A percentile compares a stretch with the other conserved stretches of the same genome.
Evolutionary conservation across 148 eudicot genomes (phyloP).

Genomic region (Pharnaceum exiguum): DNA sequence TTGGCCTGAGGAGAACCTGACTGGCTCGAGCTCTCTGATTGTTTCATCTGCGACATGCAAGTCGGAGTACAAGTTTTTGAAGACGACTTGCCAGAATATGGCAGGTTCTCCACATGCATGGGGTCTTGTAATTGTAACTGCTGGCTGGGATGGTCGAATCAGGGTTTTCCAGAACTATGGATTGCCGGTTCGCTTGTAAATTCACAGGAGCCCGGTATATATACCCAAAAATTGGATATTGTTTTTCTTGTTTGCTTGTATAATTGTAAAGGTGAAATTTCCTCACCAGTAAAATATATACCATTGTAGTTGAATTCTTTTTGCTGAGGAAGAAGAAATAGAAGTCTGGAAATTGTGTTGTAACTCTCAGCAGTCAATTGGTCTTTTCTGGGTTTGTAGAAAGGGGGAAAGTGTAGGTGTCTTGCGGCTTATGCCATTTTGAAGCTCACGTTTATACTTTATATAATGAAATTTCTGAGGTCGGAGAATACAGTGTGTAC

Average conservation of each 20-base stretch:
- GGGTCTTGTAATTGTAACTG: slow-evolving; percentile 87
- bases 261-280: slow-evolving; percentile 27
- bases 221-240: background rate
- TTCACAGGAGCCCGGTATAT: slow-evolving; percentile 1
- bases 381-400: no score
- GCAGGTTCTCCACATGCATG: slow-evolving; percentile 58
- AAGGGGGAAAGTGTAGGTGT: no score
- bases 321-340: background rate
- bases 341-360: no score
- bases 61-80: slow-evolving; percentile 59
- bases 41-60: slow-evolving; percentile 32
- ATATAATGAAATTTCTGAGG: no score
- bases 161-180: slow-evolving; percentile 80
- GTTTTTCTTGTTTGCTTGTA: slow-evolving; percentile 17
- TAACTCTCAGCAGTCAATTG: no score
- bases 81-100: slow-evolving; percentile 53
- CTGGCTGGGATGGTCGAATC: slow-evolving; percentile 85
- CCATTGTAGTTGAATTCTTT: slow-evolving; percentile 7
- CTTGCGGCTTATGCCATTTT: no score
- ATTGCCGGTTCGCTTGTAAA: slow-evolving; percentile 55
- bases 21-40: slow-evolving; percentile 28
- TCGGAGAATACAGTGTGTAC: no score
- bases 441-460: no score
- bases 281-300: slow-evolving; percentile 13
- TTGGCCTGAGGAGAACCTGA: slow-evolving; percentile 90